A percentile compares a stretch with the other conserved stretches of the same genome.
Conservation (phyloP, 2,329 filamentous ascomycete genomes). For the Talaromyces sp. region DNA sequence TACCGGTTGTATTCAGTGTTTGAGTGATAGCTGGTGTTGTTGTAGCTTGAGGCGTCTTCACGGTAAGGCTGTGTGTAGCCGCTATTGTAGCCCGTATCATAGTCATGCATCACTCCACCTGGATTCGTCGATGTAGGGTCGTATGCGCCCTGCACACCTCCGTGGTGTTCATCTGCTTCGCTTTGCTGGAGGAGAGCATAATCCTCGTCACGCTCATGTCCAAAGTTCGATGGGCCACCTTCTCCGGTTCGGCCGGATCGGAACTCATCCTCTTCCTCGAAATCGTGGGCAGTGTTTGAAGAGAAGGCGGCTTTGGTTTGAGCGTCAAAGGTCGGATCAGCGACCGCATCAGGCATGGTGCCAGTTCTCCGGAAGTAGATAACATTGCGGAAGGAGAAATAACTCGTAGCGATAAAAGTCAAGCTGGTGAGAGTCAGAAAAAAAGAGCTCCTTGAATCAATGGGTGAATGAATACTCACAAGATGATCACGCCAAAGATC, state of each 20-base stretch:
- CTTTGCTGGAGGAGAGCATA: constrained; percentile 48
- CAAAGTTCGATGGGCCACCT: constrained; percentile 34
- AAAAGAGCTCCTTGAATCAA: background rate
- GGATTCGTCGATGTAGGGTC: constrained; percentile 30
- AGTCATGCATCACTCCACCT: constrained; percentile 33
- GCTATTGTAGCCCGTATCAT: constrained; percentile 38
- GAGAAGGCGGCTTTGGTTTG: constrained; percentile 45
- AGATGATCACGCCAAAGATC: constrained; percentile 54
- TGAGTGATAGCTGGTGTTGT: constrained; percentile 18
- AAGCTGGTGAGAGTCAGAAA: constrained; percentile 32
- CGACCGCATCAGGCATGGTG: constrained; percentile 44
- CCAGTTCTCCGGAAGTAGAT: constrained; percentile 54
- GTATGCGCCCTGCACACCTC: constrained; percentile 34
- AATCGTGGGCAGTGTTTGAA: constrained; percentile 41
- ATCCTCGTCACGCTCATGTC: constrained; percentile 43
- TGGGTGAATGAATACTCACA: constrained; percentile 35
- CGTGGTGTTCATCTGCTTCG: constrained; percentile 38
- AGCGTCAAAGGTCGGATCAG: constrained; percentile 45
- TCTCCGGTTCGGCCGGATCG: constrained; percentile 30
- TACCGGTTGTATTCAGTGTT: constrained; percentile 21
- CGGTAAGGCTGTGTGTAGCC: constrained; percentile 32
- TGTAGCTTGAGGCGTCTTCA: constrained; percentile 11
- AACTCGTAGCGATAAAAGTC: constrained; percentile 49
- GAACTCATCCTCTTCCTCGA: constrained; percentile 43
- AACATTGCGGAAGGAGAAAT: constrained; percentile 51